phyloP scores from a whole-genome alignment of 495 filamentous ascomycete genomes.

The Ramalina peruviana region DNA sequence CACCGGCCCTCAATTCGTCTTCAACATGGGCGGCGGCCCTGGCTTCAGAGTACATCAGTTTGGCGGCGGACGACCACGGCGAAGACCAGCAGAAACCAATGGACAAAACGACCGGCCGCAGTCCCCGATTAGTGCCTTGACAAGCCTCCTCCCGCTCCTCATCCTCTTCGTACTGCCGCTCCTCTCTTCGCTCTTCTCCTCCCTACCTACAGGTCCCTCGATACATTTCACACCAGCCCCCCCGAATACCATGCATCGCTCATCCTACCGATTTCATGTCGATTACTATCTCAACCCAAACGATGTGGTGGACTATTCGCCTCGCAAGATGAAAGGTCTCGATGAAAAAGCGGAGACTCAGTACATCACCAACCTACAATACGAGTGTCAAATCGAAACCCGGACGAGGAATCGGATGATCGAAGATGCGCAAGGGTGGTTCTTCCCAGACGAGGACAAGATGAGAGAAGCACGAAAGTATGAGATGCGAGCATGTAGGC shows the following conservation, averaged over 20 bases:
- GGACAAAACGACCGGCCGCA: conserved; percentile 32
- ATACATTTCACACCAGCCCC: conserved; percentile 51
- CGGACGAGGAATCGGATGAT: conserved; percentile 45
- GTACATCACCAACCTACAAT: conserved; percentile 48
- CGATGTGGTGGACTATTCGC: conserved; percentile 56
- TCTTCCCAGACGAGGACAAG: conserved; percentile 64
- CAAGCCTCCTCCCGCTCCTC: conserved; percentile 68
- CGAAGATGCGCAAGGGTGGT: conserved; percentile 80
- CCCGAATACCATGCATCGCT: conserved; percentile 59
- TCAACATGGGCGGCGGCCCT: conserved; percentile 76
- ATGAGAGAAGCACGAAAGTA: conserved; percentile 51
- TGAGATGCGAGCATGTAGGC: conserved; percentile 43
- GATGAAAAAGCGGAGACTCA: conserved; percentile 63
- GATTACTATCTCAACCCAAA: conserved; percentile 74
- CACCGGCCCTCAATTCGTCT: conserved; percentile 73
- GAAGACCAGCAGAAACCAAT: conserved; percentile 54
- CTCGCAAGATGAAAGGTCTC: conserved; percentile 51
- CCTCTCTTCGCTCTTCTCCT: conserved; percentile 65
- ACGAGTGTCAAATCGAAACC: conserved; percentile 60
- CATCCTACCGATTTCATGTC: conserved; percentile 53
- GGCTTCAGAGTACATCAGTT: conserved; percentile 80
- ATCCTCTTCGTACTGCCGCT: conserved; percentile 82
- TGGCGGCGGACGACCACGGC: conserved; percentile 51
- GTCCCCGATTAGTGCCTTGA: conserved; percentile 32
- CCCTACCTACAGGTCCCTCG: conserved; percentile 45